Percentiles rank a stretch among this genome's conserved stretches.
Conservation (phyloP, 371 early-diverging fungal genomes). For the Blakeslea trispora region DNA sequence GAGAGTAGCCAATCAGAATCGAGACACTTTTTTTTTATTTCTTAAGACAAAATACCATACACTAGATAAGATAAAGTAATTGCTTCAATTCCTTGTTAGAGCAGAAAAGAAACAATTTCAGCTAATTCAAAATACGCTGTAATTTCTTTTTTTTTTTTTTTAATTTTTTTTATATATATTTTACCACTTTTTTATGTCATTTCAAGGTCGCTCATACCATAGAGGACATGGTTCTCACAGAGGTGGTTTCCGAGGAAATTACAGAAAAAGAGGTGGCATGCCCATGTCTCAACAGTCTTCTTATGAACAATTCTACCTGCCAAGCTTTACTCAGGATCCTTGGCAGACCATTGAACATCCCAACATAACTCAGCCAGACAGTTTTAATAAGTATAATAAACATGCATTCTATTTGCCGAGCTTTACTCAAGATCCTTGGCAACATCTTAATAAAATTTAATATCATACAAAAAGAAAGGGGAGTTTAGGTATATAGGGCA, state of each 20-base stretch:
- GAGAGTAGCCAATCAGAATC: not conserved
- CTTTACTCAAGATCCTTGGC: constrained; percentile 37
- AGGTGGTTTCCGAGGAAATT: not conserved
- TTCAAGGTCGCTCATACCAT: too few species aligned
- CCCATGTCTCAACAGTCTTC: constrained; percentile 7
- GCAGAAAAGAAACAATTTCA: too few species aligned
- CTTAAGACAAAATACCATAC: not conserved
- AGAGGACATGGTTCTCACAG: not conserved
- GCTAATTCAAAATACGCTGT: too few species aligned
- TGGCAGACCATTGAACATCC: constrained; percentile 13
- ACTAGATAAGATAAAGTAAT: too few species aligned
- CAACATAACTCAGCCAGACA: constrained; percentile 1
- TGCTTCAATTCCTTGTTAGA: too few species aligned
- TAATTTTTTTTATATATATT: not conserved
- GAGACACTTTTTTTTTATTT: not conserved
- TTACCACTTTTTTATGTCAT: too few species aligned
- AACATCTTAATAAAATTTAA: not conserved
- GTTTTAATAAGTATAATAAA: not conserved
- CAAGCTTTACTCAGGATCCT: constrained; percentile 32
- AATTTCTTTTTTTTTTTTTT: not conserved
- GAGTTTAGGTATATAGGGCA: constrained; percentile 20
- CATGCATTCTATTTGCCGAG: constrained; percentile 20
- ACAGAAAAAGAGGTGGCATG: not conserved
- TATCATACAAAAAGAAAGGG: not conserved
- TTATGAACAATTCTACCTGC: constrained; percentile 28